phyloP scores from a whole-genome alignment of 116 monocot genomes.

The Dioscorea cayenensis region DNA sequence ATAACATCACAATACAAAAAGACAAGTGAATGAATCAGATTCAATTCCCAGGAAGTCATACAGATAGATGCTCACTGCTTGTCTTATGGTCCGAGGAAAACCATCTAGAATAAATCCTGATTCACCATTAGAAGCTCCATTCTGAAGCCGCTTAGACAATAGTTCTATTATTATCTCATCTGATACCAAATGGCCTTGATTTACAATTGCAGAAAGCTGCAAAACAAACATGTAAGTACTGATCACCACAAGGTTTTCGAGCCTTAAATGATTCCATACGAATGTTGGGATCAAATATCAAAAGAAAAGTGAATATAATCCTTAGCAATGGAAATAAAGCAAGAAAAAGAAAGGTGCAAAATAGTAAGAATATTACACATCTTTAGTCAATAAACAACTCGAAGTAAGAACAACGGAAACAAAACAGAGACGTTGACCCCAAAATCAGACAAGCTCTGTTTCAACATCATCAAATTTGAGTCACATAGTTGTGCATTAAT shows the following conservation, averaged over 20 bases:
- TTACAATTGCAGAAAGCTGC: slow-evolving; percentile 76
- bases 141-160: slow-evolving; percentile 67
- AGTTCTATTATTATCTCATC: slow-evolving; percentile 80
- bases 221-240: not conserved
- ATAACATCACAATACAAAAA: not conserved
- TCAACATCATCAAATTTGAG: not conserved
- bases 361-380: too few relatives aligned
- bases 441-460: too few relatives aligned
- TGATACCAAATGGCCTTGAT: slow-evolving; percentile 79
- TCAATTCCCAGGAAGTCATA: not conserved
- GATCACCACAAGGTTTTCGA: too few relatives aligned
- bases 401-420: too few relatives aligned
- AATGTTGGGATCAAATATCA: not conserved
- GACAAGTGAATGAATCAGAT: not conserved
- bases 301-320: too few relatives aligned
- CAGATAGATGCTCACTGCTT: slow-evolving; percentile 65
- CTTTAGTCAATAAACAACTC: too few relatives aligned
- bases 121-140: slow-evolving; percentile 64
- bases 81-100: slow-evolving; percentile 82
- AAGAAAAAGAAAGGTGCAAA: too few relatives aligned
- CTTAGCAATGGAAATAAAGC: too few relatives aligned
- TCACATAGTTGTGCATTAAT: not conserved
- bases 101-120: slow-evolving; percentile 97
- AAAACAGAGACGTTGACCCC: too few relatives aligned
- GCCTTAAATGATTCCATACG: not conserved